Evolutionary conservation across 768 basidiomycete species (phyloP).

Genomic region (Hortiboletus flavorubellus): DNA sequence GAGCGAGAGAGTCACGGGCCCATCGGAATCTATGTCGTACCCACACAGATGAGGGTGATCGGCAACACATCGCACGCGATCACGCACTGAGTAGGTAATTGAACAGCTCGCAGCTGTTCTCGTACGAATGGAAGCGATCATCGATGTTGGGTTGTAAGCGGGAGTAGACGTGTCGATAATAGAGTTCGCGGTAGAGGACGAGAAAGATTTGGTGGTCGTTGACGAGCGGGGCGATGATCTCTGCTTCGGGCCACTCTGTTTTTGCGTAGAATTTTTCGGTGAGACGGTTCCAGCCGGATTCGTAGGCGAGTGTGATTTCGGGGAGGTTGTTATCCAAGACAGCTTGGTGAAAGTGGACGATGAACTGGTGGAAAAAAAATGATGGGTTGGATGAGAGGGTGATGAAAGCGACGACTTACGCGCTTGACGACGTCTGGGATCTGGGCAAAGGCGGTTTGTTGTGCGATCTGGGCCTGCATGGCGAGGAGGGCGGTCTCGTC

Average conservation of each 20-base stretch:
- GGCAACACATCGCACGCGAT: not conserved
- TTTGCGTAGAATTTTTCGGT: slow-evolving; percentile 95
- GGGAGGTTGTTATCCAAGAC: slow-evolving; percentile 87
- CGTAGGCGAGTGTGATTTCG: slow-evolving; percentile 91
- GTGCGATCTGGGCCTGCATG: slow-evolving; percentile 81
- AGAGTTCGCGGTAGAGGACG: slow-evolving; percentile 93
- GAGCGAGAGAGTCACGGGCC: slow-evolving; percentile 85
- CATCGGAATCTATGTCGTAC: slow-evolving; percentile 71
- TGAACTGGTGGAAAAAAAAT: slow-evolving; percentile 55
- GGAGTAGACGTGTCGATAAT: slow-evolving; percentile 95
- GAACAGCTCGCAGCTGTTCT: slow-evolving; percentile 97
- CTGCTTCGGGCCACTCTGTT: slow-evolving; percentile 97
- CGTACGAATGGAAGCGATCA: slow-evolving; percentile 96
- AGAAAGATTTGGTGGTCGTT: slow-evolving; percentile 96
- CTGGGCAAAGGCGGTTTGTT: slow-evolving; percentile 76
- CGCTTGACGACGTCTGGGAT: slow-evolving; percentile 89
- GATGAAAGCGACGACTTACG: slow-evolving; percentile 41
- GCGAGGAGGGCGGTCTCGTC: slow-evolving; percentile 68
- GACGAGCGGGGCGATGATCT: slow-evolving; percentile 91
- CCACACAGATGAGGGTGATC: not conserved
- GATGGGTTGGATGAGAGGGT: slow-evolving; percentile 1
- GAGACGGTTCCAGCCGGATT: slow-evolving; percentile 95
- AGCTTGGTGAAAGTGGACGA: slow-evolving; percentile 92
- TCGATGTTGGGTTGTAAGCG: slow-evolving; percentile 93
- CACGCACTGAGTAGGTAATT: slow-evolving; percentile 86